These are phyloP conservation scores for Fraxinus excelsior DNA, from an alignment of 257 asterid species.

Conservation along the genomic window DNA sequence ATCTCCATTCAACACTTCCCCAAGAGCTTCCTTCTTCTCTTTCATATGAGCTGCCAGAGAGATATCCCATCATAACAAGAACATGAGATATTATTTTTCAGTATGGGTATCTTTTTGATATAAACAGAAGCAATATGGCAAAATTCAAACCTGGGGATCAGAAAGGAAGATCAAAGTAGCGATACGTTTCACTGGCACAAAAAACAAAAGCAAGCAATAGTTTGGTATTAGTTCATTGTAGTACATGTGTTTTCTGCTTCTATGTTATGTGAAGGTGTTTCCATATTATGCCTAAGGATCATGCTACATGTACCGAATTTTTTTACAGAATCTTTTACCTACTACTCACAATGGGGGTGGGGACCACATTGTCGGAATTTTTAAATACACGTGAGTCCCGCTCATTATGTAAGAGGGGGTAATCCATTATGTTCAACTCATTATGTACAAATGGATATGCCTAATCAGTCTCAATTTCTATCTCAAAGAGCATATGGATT, in stretches of 20 bases:
- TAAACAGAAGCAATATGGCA: neutral
- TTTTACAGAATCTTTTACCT: too few species aligned
- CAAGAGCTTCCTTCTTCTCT: too few species aligned
- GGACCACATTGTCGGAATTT: too few species aligned
- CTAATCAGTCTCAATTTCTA: neutral
- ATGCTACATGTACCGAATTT: too few species aligned
- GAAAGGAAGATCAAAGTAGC: slow-evolving; percentile 57
- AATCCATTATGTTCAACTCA: too few species aligned
- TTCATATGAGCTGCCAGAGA: slow-evolving; percentile 18
- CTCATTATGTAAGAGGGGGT: too few species aligned
- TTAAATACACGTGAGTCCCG: too few species aligned
- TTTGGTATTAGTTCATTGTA: neutral
- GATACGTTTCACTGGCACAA: slow-evolving; percentile 46
- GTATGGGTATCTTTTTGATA: too few species aligned
- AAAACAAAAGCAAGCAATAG: neutral
- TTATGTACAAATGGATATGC: too few species aligned
- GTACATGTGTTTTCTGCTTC: neutral
- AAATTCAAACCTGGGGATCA: slow-evolving; percentile 43
- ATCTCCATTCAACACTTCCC: too few species aligned
- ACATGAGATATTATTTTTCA: neutral
- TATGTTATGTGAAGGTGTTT: neutral
- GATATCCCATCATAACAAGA: neutral
- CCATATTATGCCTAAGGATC: neutral
- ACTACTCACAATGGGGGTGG: too few species aligned
- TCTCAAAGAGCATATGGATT: neutral